A percentile compares a stretch with the other conserved stretches of the same genome.
phyloP scores from a whole-genome alignment of 805 yeast genomes.

The Peterozyma toletana region DNA sequence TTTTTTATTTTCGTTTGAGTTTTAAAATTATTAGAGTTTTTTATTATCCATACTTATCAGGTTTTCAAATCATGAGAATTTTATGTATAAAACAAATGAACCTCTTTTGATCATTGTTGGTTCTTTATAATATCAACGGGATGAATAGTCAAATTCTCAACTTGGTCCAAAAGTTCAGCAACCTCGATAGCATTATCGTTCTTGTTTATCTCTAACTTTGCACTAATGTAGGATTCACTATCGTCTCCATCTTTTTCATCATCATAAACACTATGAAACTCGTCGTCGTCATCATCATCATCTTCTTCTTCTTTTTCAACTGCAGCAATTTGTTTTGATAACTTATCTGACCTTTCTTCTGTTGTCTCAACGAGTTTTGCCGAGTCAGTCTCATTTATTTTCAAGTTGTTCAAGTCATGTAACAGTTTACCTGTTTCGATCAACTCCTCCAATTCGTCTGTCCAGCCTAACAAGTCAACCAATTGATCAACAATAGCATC shows the following conservation, averaged over 20 bases:
- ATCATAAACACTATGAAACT: no score
- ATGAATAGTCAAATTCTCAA: neutral
- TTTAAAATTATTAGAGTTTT: no score
- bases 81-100: no score
- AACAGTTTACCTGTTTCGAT: slow-evolving; percentile 18
- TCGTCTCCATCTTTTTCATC: no score
- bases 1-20: no score
- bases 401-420: slow-evolving; percentile 7
- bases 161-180: neutral
- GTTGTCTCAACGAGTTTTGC: slow-evolving; percentile 7
- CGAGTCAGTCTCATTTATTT: neutral
- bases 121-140: no score
- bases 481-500: slow-evolving; percentile 56
- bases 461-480: slow-evolving; percentile 59
- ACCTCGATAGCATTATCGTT: neutral
- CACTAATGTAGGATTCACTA: no score
- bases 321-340: neutral
- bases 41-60: neutral
- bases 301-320: neutral
- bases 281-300: neutral
- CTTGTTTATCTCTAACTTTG: no score
- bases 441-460: slow-evolving; percentile 38
- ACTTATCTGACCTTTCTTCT: neutral
- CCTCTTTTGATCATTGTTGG: no score
- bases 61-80: no score